phyloP scores from a whole-genome alignment of 345 rosid species.

The Arabidopsis suecica region DNA sequence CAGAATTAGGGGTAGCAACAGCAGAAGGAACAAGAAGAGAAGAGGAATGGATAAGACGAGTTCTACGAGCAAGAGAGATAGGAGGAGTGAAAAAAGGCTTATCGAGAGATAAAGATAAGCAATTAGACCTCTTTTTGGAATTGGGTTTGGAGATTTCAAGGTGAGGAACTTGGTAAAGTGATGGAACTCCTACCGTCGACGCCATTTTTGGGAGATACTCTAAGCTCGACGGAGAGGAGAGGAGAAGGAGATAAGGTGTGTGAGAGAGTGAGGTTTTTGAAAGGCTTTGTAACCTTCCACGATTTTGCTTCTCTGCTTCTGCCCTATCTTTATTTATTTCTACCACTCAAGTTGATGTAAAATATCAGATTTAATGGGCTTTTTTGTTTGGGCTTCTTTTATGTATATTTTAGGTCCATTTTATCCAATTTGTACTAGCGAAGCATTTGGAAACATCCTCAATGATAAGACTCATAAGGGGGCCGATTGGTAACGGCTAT shows the following conservation, averaged over 20 bases:
- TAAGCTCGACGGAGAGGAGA: slow-evolving; percentile 20
- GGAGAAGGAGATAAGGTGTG: slow-evolving; percentile 34
- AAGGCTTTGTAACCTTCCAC: slow-evolving; percentile 49
- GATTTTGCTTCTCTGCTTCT: slow-evolving; percentile 41
- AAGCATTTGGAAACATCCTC: too few species aligned
- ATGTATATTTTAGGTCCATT: neutral
- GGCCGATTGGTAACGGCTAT: too few species aligned
- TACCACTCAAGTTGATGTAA: slow-evolving; percentile 27
- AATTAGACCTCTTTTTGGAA: slow-evolving; percentile 37
- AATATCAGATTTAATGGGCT: slow-evolving; percentile 33
- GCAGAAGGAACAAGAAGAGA: slow-evolving; percentile 61
- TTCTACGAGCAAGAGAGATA: slow-evolving; percentile 28
- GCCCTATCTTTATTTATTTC: slow-evolving; percentile 42
- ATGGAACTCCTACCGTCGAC: slow-evolving; percentile 53
- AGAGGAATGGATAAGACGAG: slow-evolving; percentile 39
- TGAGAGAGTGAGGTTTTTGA: slow-evolving; percentile 33
- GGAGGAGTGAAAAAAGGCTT: slow-evolving; percentile 42
- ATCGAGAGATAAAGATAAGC: slow-evolving; percentile 37
- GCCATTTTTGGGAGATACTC: slow-evolving; percentile 45
- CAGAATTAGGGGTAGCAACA: slow-evolving; percentile 74
- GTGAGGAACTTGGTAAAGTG: slow-evolving; percentile 53
- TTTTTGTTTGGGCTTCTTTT: slow-evolving; percentile 5
- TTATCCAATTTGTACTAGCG: too few species aligned
- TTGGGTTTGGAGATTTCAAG: slow-evolving; percentile 48
- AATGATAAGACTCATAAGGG: too few species aligned